These are phyloP conservation scores for Amyloporia xantha DNA, from an alignment of 768 basidiomycete species.

Conservation along the genomic window DNA sequence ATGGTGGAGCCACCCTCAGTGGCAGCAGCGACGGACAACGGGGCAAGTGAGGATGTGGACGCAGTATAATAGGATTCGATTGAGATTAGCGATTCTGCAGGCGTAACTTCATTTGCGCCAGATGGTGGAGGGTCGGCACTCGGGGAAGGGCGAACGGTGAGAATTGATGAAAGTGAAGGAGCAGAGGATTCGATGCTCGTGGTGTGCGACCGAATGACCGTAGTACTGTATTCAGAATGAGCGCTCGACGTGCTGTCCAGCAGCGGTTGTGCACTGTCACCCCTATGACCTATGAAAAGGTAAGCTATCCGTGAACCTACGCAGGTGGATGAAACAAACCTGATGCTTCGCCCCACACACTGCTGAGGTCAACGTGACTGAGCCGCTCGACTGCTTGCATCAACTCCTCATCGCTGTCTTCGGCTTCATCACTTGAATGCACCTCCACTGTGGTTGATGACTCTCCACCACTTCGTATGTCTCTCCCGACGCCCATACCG, in stretches of 20 bases:
- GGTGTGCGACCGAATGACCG: constrained; percentile 49
- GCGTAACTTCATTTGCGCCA: constrained; percentile 19
- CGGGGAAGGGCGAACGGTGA: constrained; percentile 57
- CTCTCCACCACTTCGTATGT: constrained; percentile 36
- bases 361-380: constrained; percentile 43
- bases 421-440: constrained; percentile 39
- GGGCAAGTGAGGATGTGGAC: constrained; percentile 30
- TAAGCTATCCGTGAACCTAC: neutral
- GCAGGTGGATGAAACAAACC: neutral
- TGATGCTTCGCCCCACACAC: constrained; percentile 36
- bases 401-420: constrained; percentile 65
- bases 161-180: constrained; percentile 62
- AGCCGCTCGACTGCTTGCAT: constrained; percentile 52
- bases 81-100: constrained; percentile 43
- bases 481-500: constrained; percentile 61
- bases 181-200: constrained; percentile 29
- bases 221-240: constrained; percentile 62
- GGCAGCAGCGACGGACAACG: constrained; percentile 52
- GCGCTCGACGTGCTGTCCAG: constrained; percentile 38
- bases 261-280: constrained; percentile 49
- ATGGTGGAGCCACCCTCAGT: constrained; percentile 76
- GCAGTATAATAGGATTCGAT: constrained; percentile 65
- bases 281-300: constrained; percentile 25
- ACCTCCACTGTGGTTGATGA: constrained; percentile 29
- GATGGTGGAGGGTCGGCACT: constrained; percentile 35